These are phyloP conservation scores for Cladosporium sp. DNA, from an alignment of 2,329 filamentous ascomycete genomes.

Conservation along the genomic window DNA sequence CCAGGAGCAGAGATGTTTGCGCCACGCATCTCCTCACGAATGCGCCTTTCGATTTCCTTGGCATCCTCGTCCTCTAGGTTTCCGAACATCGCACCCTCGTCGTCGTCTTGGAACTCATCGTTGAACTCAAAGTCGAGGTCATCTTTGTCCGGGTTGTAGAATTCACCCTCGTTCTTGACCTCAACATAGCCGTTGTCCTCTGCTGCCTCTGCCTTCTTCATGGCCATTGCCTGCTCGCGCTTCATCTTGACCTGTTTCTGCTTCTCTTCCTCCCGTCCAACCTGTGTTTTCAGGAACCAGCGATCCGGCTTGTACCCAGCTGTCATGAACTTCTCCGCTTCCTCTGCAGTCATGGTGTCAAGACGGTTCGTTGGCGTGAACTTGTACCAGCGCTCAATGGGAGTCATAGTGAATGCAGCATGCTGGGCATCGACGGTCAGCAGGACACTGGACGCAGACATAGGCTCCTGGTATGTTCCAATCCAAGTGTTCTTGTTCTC, in stretches of 20 bases:
- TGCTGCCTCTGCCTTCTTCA: slow-evolving; percentile 45
- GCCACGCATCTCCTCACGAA: slow-evolving; percentile 77
- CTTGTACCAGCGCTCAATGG: slow-evolving; percentile 93
- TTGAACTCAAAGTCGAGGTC: slow-evolving; percentile 67
- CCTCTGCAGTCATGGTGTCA: slow-evolving; percentile 73
- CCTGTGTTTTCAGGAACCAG: slow-evolving; percentile 72
- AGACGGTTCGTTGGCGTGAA: slow-evolving; percentile 66
- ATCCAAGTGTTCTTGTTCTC: slow-evolving; percentile 95
- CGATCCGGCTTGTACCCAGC: slow-evolving; percentile 74
- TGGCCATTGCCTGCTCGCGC: slow-evolving; percentile 56
- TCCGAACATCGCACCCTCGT: slow-evolving; percentile 75
- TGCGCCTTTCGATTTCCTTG: slow-evolving; percentile 62
- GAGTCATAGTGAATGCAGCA: slow-evolving; percentile 75
- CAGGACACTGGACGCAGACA: slow-evolving; percentile 78
- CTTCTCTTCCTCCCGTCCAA: slow-evolving; percentile 40
- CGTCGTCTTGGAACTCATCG: slow-evolving; percentile 81
- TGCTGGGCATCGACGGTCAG: slow-evolving; percentile 64
- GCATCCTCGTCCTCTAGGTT: slow-evolving; percentile 76
- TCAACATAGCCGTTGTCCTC: slow-evolving; percentile 37
- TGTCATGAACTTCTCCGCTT: slow-evolving; percentile 80
- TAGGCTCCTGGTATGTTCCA: slow-evolving; percentile 82
- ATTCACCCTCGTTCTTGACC: slow-evolving; percentile 43
- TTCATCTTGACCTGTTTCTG: slow-evolving; percentile 25
- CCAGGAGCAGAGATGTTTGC: slow-evolving; percentile 74
- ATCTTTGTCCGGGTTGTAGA: slow-evolving; percentile 58